phyloP scores from a whole-genome alignment of 371 early-diverging fungal species.

The Thermomucor indicae-seudaticae region DNA sequence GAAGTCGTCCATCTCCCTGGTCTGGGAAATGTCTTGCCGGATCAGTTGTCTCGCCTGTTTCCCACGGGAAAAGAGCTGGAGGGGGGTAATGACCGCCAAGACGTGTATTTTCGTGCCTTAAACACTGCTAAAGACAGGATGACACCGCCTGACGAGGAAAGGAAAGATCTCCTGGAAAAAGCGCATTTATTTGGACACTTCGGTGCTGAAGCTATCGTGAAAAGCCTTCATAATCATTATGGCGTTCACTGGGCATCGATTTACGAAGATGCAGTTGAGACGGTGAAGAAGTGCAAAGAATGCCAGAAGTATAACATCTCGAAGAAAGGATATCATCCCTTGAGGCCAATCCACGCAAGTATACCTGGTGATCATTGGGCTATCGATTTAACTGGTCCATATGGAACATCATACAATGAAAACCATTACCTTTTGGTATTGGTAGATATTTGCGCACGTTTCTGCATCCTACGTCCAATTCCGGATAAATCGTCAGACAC shows the following conservation, averaged over 20 bases:
- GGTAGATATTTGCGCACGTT: slow-evolving; percentile 18
- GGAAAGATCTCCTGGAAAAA: slow-evolving; percentile 1
- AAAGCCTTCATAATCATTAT: background rate
- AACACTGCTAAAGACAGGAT: background rate
- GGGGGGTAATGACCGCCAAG: slow-evolving; percentile 3
- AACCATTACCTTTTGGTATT: slow-evolving; percentile 15
- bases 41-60: slow-evolving; percentile 14
- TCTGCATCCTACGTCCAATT: slow-evolving; percentile 9
- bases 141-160: background rate
- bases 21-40: slow-evolving; percentile 12
- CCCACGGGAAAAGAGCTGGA: slow-evolving; percentile 8
- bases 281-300: slow-evolving; percentile 4
- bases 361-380: slow-evolving; percentile 17
- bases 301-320: slow-evolving; percentile 12
- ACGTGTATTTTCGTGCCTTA: too few species aligned
- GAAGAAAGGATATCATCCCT: slow-evolving; percentile 11
- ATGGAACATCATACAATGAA: slow-evolving; percentile 2
- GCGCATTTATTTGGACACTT: slow-evolving; percentile 13
- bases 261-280: slow-evolving; percentile 8
- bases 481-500: slow-evolving; percentile 6
- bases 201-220: slow-evolving; percentile 12
- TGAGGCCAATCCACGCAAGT: slow-evolving; percentile 6
- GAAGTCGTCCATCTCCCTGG: slow-evolving; percentile 18
- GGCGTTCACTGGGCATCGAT: slow-evolving; percentile 10
- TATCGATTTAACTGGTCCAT: slow-evolving; percentile 23